phyloP scores from a whole-genome alignment of 192 early-diverging fungal genomes.

The Geranomyces michiganensis region DNA sequence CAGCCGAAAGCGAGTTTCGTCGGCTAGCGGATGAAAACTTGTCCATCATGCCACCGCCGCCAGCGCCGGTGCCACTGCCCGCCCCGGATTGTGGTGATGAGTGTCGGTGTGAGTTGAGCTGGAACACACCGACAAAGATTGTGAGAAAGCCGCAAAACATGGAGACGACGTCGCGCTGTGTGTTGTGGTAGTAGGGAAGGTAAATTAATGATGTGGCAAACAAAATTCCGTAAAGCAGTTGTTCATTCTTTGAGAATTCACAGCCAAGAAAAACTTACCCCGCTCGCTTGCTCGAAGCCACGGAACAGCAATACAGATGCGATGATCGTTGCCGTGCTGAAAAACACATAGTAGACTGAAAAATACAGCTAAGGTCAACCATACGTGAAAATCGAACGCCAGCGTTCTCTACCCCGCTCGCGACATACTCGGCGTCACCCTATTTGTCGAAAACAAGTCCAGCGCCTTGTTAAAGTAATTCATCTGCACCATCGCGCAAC shows the following conservation, averaged over 20 bases:
- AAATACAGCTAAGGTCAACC: not conserved
- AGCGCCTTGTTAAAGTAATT: constrained; percentile 99
- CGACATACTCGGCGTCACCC: constrained; percentile 57
- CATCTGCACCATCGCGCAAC: constrained; percentile 92
- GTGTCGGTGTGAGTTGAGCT: constrained; percentile 30
- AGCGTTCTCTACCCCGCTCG: not conserved
- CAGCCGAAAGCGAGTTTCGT: constrained; percentile 27
- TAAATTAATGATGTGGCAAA: not conserved
- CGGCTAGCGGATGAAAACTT: constrained; percentile 20
- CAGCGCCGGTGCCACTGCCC: too few relatives aligned
- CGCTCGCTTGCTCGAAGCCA: constrained; percentile 65
- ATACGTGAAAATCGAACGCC: too few relatives aligned
- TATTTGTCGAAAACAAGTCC: constrained; percentile 88
- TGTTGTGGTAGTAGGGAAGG: not conserved
- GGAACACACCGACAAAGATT: constrained; percentile 90
- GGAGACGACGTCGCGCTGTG: constrained; percentile 71
- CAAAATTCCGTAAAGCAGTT: not conserved
- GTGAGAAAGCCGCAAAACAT: constrained; percentile 89
- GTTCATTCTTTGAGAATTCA: too few relatives aligned
- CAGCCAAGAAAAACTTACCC: constrained; percentile 27
- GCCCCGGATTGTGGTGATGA: not conserved
- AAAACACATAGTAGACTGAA: constrained; percentile 92
- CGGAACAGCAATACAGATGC: constrained; percentile 88
- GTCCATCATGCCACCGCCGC: constrained; percentile 18
- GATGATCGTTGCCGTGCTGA: constrained; percentile 91